Base-by-base conservation (phyloP, 1,139 yeast genomes). In the Sugiyamaella neomexicana region DNA sequence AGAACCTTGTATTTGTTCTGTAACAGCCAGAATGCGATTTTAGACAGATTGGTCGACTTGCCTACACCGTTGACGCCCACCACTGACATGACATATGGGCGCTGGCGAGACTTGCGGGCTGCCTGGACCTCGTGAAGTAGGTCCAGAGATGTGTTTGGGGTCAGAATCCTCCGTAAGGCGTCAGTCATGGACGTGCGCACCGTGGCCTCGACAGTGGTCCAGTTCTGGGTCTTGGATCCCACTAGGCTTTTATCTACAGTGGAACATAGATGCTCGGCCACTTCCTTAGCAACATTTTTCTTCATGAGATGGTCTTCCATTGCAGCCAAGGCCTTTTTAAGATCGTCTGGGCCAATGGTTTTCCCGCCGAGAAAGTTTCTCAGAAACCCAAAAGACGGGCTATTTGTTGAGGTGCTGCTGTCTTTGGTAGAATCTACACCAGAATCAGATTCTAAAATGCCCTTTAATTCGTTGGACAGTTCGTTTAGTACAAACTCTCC, bases 41-140 rank as follows among this genome's bases (percentile, higher is more conserved):
- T 93, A 39, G 98, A 95, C 58, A 93, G 76, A 66, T 90, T 95
- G 2, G 99, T 95, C 0, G 97, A 91, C 70, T 95, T 93, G 27
- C 99, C 99, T 36, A 93, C 99, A 45, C 99, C 99, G 68, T 93
- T 93, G 25, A 93, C 99, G 34, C 99, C 99, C 32, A 93, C 99
- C 16, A 93, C 95, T 0, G 98, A 90, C 56, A 93, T 89, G 13
- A 93, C 97, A 63, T 89, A 93, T 1, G 99, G 98, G 2, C 74
- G 62, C 1, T 42, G 42, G 13, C 46, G 45, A 9, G 51, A 49
- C 42, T 46, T 41, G 36, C 79, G 72, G 1, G 66, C 65, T 1
- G 69, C 65, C 66, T 87, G 87, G 55, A 93, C 88, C 64, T 90
- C 96, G 62, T 89, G 88, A 31, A 93, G 76, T 57, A 93, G 75